Evolutionary conservation across 2,329 filamentous ascomycete genomes (phyloP).

Genomic region (Ophiocordyceps camponoti-saundersi): DNA sequence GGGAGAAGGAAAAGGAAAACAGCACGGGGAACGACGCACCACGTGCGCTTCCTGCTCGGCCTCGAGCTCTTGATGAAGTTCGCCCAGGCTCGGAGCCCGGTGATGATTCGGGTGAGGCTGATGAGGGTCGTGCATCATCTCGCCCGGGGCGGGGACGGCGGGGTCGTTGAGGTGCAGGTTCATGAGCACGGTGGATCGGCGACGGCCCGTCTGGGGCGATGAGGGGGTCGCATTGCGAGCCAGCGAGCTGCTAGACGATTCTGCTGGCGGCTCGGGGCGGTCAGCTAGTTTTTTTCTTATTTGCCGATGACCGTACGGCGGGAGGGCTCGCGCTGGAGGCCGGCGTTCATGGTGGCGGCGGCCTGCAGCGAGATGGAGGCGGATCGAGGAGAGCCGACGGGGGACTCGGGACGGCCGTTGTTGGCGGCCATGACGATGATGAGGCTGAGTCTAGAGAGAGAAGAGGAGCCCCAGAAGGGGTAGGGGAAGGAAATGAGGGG

Average conservation of each 20-base stretch:
- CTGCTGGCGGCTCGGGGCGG: slow-evolving; percentile 10
- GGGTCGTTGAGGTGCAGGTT: slow-evolving; percentile 62
- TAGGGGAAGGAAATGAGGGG: too few species aligned
- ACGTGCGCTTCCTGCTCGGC: slow-evolving; percentile 68
- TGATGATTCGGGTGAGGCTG: slow-evolving; percentile 38
- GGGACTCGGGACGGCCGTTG: slow-evolving; percentile 23
- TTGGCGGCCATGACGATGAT: slow-evolving; percentile 12
- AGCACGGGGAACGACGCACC: slow-evolving; percentile 27
- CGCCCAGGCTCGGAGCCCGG: slow-evolving; percentile 53
- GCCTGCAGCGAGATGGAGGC: slow-evolving; percentile 58
- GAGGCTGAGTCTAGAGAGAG: not conserved
- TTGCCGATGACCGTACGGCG: slow-evolving; percentile 24
- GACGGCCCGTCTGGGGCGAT: slow-evolving; percentile 33
- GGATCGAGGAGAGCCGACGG: slow-evolving; percentile 44
- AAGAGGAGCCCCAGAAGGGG: not conserved
- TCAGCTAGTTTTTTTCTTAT: too few species aligned
- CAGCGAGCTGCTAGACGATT: slow-evolving; percentile 35
- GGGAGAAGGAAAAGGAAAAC: too few species aligned
- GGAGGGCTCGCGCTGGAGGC: slow-evolving; percentile 49
- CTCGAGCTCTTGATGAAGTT: slow-evolving; percentile 65
- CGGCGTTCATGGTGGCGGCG: slow-evolving; percentile 61
- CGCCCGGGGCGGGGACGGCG: slow-evolving; percentile 46
- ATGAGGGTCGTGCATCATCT: slow-evolving; percentile 37
- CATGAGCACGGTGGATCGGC: slow-evolving; percentile 53
- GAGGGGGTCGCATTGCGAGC: slow-evolving; percentile 15